Evolutionary conservation across 306 rosid species (phyloP).

Genomic region (Cucumis melo): DNA sequence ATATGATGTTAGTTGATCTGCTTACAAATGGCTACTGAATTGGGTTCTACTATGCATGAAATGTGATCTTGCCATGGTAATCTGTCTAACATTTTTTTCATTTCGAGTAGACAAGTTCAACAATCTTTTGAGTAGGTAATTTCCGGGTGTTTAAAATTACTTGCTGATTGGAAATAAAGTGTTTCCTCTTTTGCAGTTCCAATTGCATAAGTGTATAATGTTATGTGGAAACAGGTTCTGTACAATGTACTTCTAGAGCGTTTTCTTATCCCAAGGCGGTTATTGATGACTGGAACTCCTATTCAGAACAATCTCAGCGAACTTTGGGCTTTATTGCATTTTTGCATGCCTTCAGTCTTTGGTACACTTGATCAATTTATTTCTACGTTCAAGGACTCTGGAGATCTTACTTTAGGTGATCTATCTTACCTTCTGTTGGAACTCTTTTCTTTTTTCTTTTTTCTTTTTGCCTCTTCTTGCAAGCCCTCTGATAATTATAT

Average conservation of each 20-base stretch:
- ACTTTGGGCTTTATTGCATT: constrained; percentile 82
- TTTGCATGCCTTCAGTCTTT: constrained; percentile 89
- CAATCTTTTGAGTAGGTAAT: not conserved
- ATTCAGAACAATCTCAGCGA: constrained; percentile 82
- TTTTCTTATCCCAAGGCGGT: constrained; percentile 74
- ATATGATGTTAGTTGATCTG: not conserved
- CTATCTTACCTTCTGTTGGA: not conserved
- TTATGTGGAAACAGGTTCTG: constrained; percentile 52
- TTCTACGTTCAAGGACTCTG: constrained; percentile 61
- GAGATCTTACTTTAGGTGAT: constrained; percentile 50
- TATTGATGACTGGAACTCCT: constrained; percentile 96
- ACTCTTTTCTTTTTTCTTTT: not conserved
- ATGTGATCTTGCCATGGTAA: not conserved
- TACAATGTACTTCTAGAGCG: constrained; percentile 58
- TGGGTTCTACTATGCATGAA: not conserved
- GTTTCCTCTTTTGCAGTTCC: constrained; percentile 2
- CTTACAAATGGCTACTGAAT: not conserved
- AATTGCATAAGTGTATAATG: not conserved
- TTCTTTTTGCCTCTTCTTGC: not conserved
- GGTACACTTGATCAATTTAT: constrained; percentile 70
- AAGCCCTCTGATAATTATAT: not conserved
- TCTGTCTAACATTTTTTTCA: not conserved
- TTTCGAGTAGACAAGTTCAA: not conserved
- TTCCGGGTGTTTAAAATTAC: not conserved
- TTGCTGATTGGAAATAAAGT: not conserved